phyloP scores from a whole-genome alignment of 2,329 filamentous ascomycete species.

The Ceratocystiopsis brevicomis region DNA sequence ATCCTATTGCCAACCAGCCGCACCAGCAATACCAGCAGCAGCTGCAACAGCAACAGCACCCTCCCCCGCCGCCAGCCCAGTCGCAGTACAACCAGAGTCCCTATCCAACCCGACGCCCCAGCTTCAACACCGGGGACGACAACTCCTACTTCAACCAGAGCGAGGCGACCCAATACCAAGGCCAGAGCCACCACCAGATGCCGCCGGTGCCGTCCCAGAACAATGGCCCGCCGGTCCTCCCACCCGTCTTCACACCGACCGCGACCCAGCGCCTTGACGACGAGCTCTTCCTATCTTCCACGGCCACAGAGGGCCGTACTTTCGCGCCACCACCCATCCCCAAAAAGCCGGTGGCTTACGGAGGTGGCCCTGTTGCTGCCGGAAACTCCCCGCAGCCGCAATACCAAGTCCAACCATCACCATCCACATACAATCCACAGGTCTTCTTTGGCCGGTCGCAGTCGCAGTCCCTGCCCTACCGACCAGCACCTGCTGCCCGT shows the following conservation, averaged over 20 bases:
- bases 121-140: slow-evolving; percentile 64
- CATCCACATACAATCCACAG: slow-evolving; percentile 51
- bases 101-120: slow-evolving; percentile 37
- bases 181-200: background rate
- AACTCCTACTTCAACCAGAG: slow-evolving; percentile 29
- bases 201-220: background rate
- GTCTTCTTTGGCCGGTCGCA: slow-evolving; percentile 40
- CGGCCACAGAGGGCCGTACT: slow-evolving; percentile 9
- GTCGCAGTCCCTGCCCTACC: slow-evolving; percentile 28
- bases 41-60: slow-evolving; percentile 1
- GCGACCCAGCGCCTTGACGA: slow-evolving; percentile 23
- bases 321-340: slow-evolving; percentile 8
- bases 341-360: slow-evolving; percentile 18
- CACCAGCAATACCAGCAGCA: slow-evolving; percentile 3
- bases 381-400: slow-evolving; percentile 29
- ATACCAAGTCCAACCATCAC: slow-evolving; percentile 27
- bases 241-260: background rate
- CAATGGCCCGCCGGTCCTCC: too few relatives aligned
- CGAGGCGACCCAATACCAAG: background rate
- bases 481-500: slow-evolving; percentile 15
- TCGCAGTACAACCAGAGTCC: slow-evolving; percentile 15
- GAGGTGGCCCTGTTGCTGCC: slow-evolving; percentile 23
- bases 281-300: slow-evolving; percentile 38
- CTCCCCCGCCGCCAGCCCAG: background rate
- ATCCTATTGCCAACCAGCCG: slow-evolving; percentile 29